Percentiles rank a stretch among this genome's conserved stretches.
phyloP scores from a whole-genome alignment of 169 alveolate species.

The Plasmodium vivax region DNA sequence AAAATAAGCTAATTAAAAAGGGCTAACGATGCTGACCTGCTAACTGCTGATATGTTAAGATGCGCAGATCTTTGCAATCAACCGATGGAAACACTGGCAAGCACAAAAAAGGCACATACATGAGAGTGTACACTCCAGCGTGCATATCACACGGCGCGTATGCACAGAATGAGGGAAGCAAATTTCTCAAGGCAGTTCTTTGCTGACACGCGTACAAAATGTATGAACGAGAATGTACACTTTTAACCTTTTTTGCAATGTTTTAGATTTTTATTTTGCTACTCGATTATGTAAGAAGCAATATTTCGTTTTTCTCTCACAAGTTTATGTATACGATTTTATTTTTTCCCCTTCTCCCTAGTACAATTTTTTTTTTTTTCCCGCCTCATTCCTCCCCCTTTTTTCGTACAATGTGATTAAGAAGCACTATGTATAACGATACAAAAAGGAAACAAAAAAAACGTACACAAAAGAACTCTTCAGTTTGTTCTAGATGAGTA shows the following conservation, averaged over 20 bases:
- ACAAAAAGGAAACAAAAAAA: background rate
- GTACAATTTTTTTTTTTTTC: background rate
- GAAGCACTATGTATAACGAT: conserved; percentile 10
- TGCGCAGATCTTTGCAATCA: background rate
- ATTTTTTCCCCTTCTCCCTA: background rate
- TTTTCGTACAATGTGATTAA: background rate
- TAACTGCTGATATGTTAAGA: background rate
- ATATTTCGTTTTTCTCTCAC: background rate
- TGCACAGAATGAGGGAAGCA: background rate
- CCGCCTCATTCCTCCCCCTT: background rate
- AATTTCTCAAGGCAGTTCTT: background rate
- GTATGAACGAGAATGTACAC: background rate
- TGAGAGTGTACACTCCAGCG: background rate
- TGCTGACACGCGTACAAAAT: background rate
- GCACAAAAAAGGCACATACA: background rate
- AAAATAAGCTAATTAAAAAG: background rate
- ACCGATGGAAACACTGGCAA: background rate
- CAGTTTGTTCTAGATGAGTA: conserved; percentile 28
- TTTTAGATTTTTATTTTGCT: background rate
- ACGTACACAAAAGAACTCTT: background rate
- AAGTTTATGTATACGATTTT: background rate
- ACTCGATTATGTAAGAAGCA: background rate
- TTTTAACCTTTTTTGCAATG: background rate
- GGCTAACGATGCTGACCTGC: background rate
- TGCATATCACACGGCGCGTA: background rate